These are phyloP conservation scores for Mycena filopes DNA, from an alignment of 768 basidiomycete genomes.

Conservation along the genomic window DNA sequence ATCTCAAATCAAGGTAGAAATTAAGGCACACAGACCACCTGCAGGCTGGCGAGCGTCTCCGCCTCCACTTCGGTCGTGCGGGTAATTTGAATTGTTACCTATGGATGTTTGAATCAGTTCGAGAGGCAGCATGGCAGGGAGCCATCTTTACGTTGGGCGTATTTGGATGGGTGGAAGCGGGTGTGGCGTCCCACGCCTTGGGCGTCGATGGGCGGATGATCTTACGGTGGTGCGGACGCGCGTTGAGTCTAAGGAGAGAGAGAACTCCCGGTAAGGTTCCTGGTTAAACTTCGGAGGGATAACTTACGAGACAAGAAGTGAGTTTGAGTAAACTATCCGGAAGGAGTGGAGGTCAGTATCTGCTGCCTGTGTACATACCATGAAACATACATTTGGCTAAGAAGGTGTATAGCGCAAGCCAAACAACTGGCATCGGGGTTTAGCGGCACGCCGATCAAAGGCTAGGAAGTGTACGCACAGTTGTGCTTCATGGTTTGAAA, in stretches of 20 bases:
- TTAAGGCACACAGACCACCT: neutral
- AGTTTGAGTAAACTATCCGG: conserved; percentile 29
- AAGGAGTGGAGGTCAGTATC: neutral
- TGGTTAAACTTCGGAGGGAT: no score
- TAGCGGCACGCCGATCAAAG: neutral
- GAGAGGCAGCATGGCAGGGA: no score
- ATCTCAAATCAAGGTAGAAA: no score
- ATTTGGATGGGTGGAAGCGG: neutral
- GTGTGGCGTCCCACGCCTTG: conserved; percentile 17
- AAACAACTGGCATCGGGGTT: conserved; percentile 36
- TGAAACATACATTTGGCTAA: conserved; percentile 42
- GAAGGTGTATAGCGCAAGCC: conserved; percentile 45
- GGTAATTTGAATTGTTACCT: conserved; percentile 17
- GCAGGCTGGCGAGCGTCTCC: neutral
- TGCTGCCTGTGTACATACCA: neutral
- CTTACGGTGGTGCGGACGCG: conserved; percentile 12
- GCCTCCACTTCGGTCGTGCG: conserved; percentile 5
- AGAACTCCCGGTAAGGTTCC: neutral
- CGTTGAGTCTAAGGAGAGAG: conserved; percentile 8
- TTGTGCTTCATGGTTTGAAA: conserved; percentile 33
- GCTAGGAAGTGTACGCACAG: conserved; percentile 26
- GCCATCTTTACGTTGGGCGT: conserved; percentile 5
- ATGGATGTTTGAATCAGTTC: no score
- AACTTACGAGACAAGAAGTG: conserved; percentile 27
- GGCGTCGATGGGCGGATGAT: conserved; percentile 19